Evolutionary conservation across 495 filamentous ascomycete species (phyloP), one percentile per base, ranked within the genome.

Genomic region (Aspergillus steynii): DNA sequence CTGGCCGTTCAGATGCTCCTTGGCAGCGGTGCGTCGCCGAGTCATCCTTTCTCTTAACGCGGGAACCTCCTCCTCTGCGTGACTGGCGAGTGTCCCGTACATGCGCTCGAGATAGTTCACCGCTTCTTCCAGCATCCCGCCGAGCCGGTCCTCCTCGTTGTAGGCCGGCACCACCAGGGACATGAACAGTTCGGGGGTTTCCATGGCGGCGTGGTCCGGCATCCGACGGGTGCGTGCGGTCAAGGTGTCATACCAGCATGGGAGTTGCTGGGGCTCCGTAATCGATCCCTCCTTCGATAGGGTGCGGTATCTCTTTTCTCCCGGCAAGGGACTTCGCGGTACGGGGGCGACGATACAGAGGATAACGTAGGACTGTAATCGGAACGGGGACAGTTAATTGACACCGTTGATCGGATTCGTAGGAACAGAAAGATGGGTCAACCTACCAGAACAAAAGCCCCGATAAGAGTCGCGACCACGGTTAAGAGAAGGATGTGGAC

Each of bases 121-220:
- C 14, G 96, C 92, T 75, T 99, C 95, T 63, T 93, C 87, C 20
- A 99, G 80, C 83, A 96, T 96, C 8, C 86, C 86, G 6, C 82
- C 79, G 25, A 99, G 80, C 14, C 95, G 86, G 58, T 90, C 82
- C 64, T 91, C 86, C 65, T 99, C 95, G 72, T 99, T 98, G 80
- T 91, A 99, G 5, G 95, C 95, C 0, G 95, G 95, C 52, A 99
- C 88, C 3, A 99, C 91, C 3, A 98, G 86, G 56, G 89, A 94
- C 80, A 99, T 86, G 70, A 85, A 85, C 8, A 92, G 66, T 27
- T 87, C 83, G 0, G 87, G 75, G 4, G 84, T 74, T 37, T 79
- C 74, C 2, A 78, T 66, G 9, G 72, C 20, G 58, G 75, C 62
- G 65, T 69, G 58, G 66, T 76, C 56, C 61, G 61, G 32, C 32